These are phyloP conservation scores for Leucocoprinus birnbaumii DNA, from an alignment of 768 basidiomycete species.

Conservation along the genomic window DNA sequence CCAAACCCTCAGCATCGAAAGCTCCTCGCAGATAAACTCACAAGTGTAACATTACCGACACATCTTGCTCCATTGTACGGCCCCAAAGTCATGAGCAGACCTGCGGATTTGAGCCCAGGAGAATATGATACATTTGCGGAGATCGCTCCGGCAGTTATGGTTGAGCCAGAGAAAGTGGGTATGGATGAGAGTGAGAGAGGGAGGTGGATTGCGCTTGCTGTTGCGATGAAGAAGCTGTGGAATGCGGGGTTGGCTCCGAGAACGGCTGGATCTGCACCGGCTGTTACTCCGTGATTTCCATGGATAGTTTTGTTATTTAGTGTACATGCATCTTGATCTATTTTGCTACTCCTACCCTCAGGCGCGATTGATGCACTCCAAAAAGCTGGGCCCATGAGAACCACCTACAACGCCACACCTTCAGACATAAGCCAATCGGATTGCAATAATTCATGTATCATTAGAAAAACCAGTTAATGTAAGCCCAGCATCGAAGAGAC, in stretches of 20 bases:
- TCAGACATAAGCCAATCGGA: too few relatives aligned
- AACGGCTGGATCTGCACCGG: background rate
- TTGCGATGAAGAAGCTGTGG: conserved; percentile 7
- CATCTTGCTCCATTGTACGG: conserved; percentile 6
- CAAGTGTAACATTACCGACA: background rate
- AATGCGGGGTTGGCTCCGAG: conserved; percentile 3
- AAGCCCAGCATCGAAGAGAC: background rate
- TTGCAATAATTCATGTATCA: background rate
- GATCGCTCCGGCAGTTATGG: conserved; percentile 1
- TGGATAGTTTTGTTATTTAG: background rate
- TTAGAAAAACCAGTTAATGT: background rate
- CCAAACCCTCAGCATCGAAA: conserved; percentile 5
- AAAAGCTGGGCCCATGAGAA: too few relatives aligned
- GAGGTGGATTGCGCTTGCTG: conserved; percentile 7
- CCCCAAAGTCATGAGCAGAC: conserved; percentile 2
- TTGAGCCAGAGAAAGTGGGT: background rate
- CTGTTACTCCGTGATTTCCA: background rate
- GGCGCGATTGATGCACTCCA: too few relatives aligned
- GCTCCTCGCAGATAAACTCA: conserved; percentile 2
- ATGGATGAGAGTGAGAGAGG: conserved; percentile 9
- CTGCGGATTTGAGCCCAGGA: conserved; percentile 3
- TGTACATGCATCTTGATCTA: too few relatives aligned
- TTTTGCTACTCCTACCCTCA: too few relatives aligned
- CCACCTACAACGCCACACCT: too few relatives aligned
- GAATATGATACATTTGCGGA: conserved; percentile 8